phyloP scores from a whole-genome alignment of 192 early-diverging fungal species.

The Rhizoclosmatium globosum region DNA sequence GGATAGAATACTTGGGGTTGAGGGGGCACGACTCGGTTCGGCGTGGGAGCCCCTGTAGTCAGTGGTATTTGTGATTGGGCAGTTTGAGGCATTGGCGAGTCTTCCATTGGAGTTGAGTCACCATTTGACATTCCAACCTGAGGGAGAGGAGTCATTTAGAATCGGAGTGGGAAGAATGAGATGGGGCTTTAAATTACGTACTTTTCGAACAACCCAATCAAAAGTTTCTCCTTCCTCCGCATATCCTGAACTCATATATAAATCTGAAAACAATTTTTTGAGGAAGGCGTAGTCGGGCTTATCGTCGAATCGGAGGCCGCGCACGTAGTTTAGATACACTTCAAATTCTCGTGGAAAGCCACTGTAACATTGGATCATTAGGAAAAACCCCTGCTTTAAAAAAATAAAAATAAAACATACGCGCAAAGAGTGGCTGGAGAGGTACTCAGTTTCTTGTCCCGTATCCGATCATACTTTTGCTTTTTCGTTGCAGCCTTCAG shows the following conservation, averaged over 20 bases:
- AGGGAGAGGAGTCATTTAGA: too few species aligned
- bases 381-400: neutral
- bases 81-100: neutral
- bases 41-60: too few species aligned
- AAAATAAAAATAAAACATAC: neutral
- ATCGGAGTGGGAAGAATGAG: too few species aligned
- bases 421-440: conserved; percentile 80
- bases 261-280: conserved; percentile 83
- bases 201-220: conserved; percentile 17
- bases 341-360: conserved; percentile 87
- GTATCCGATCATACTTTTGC: conserved; percentile 95
- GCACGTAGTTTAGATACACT: conserved; percentile 87
- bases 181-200: too few species aligned
- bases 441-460: conserved; percentile 92
- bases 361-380: conserved; percentile 19
- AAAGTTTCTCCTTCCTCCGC: neutral
- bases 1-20: too few species aligned
- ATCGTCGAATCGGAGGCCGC: conserved; percentile 87
- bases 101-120: too few species aligned
- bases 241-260: conserved; percentile 79
- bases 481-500: conserved; percentile 88
- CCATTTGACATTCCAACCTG: too few species aligned
- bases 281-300: conserved; percentile 92
- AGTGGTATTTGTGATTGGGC: neutral
- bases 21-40: too few species aligned